Conservation (phyloP, 371 early-diverging fungal species). For the Batkoa obscura region DNA sequence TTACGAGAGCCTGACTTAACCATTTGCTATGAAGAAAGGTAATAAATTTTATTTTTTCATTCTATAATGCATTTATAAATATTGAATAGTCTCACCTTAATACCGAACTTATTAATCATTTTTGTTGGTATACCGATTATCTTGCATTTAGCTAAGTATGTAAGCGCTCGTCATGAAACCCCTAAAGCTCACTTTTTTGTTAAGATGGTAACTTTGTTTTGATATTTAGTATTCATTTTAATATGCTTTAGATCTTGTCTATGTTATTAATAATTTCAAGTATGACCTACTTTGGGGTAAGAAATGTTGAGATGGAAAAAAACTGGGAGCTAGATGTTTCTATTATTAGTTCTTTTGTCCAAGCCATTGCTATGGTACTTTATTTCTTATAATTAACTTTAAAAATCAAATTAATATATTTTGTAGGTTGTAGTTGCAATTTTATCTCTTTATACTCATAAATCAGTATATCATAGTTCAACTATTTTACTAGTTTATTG, state of each 20-base stretch:
- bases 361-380: neutral
- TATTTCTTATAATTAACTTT: neutral
- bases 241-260: neutral
- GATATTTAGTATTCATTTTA: neutral
- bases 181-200: neutral
- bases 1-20: neutral
- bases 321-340: neutral
- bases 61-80: neutral
- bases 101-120: neutral
- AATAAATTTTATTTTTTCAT: neutral
- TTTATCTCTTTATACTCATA: neutral
- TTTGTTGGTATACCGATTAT: neutral
- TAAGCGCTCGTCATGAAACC: neutral
- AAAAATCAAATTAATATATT: neutral
- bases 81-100: neutral
- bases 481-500: neutral
- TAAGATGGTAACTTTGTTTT: neutral
- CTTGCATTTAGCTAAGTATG: neutral
- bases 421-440: neutral
- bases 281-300: neutral
- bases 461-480: neutral
- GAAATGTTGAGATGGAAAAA: neutral
- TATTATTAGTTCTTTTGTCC: neutral
- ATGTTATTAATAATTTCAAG: neutral
- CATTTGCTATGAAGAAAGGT: neutral